These are phyloP conservation scores for Xanthoparmelia taractica DNA, from an alignment of 495 filamentous ascomycete genomes.

Conservation along the genomic window DNA sequence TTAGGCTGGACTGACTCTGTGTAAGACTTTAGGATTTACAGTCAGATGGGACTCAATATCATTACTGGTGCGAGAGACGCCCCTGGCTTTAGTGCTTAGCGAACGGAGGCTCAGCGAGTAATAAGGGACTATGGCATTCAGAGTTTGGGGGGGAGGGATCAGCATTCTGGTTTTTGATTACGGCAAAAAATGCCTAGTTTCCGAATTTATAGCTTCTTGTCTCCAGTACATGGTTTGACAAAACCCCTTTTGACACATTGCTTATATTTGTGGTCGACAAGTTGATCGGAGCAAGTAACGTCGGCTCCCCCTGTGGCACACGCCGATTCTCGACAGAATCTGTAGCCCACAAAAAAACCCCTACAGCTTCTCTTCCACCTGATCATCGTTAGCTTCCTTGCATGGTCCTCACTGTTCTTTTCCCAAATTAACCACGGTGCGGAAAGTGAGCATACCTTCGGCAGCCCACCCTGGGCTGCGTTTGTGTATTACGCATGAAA, in stretches of 20 bases:
- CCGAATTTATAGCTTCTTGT: not conserved
- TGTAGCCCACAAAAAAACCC: constrained; percentile 12
- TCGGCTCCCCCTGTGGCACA: not conserved
- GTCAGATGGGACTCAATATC: not conserved
- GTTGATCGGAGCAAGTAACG: not conserved
- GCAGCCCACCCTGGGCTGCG: constrained; percentile 7
- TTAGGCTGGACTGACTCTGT: not conserved
- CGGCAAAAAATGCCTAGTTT: not conserved
- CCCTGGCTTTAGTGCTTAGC: not conserved
- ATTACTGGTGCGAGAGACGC: not conserved
- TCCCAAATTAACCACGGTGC: too few species aligned
- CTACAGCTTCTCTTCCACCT: constrained; percentile 5
- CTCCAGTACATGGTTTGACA: not conserved
- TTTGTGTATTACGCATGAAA: not conserved
- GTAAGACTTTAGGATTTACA: not conserved
- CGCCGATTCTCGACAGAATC: not conserved
- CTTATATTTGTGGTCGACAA: not conserved
- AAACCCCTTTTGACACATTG: not conserved
- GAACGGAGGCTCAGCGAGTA: not conserved
- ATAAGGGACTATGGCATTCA: not conserved
- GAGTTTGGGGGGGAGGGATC: not conserved
- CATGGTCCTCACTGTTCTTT: not conserved
- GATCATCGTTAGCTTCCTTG: not conserved
- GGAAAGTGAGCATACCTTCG: constrained; percentile 4
- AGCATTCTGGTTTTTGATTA: not conserved